These are phyloP conservation scores for Eucalyptus cloeziana DNA, from an alignment of 345 rosid species.

Conservation along the genomic window DNA sequence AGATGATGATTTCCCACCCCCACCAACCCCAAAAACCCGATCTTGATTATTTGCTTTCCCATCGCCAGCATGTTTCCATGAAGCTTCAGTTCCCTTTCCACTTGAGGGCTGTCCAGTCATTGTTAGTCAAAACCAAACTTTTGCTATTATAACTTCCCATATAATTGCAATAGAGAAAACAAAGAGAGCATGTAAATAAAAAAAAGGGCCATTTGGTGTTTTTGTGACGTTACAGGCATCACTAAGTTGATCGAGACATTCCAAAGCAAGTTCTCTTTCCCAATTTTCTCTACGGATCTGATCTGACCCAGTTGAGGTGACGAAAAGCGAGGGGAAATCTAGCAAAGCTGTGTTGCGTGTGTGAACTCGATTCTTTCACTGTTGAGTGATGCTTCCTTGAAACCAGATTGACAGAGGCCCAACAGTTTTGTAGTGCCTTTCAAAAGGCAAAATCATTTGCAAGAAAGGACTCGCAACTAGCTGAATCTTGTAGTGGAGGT, in stretches of 20 bases:
- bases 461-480: not conserved
- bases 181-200: not conserved
- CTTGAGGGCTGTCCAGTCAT: not conserved
- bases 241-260: not conserved
- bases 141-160: not conserved
- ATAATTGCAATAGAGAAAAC: not conserved
- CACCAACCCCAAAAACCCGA: not conserved
- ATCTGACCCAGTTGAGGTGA: not conserved
- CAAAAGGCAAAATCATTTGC: not conserved
- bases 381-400: not conserved
- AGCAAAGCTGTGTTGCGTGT: not conserved
- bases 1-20: not conserved
- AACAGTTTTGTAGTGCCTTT: not conserved
- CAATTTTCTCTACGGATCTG: not conserved
- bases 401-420: not conserved
- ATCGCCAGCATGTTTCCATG: not conserved
- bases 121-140: not conserved
- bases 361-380: not conserved
- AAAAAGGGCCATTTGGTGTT: not conserved
- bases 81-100: not conserved
- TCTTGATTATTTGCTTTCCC: not conserved
- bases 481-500: not conserved
- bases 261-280: not conserved
- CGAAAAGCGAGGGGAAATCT: not conserved
- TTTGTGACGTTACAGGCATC: not conserved